Base-by-base conservation (phyloP, 2,329 filamentous ascomycete genomes). In the Penicillium sp. region DNA sequence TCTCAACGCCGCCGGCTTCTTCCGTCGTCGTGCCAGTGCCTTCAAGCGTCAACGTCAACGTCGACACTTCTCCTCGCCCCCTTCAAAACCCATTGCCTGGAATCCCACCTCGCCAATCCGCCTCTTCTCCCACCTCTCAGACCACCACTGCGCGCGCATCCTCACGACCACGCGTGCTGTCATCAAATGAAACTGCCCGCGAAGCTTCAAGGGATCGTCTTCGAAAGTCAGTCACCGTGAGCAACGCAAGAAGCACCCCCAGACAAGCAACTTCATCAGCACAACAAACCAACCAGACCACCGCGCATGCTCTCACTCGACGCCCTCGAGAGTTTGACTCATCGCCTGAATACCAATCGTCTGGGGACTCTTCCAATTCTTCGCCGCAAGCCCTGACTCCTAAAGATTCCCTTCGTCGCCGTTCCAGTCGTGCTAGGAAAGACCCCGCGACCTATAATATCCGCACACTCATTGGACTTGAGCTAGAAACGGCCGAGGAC, bases 141-240 rank as follows among this genome's bases (percentile, higher is more conserved):
- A 27, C 24, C n/a, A n/a, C n/a, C n/a, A n/a, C n/a, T n/a, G n/a
- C n/a, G n/a, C n/a, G n/a, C n/a, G n/a, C n/a, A n/a, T n/a, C n/a
- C n/a, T n/a, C n/a, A n/a, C n/a, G n/a, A n/a, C n/a, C n/a, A n/a
- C n/a, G n/a, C n/a, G n/a, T n/a, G n/a, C n/a, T n/a, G n/a, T n/a
- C n/a, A 10, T 3, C 10, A 6, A 40, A 40, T 96, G 80, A 68
- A 84, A 13, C 29, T 32, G 18, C 37, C 17, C 39, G 27, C 43
- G 26, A 18, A 44, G 15, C 13, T 20, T 8, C 9, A 8, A 33
- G 7, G 17, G 8, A n/a, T 17, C 18, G 34, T 9, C n/a, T 12
- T 29, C 10, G 13, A 12, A 33, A 47, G 17, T 51, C 37, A 18
- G 33, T 2, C 21, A 40, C 36, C 36, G 20, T 40, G 18, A 40